Base-by-base conservation (phyloP, 495 filamentous ascomycete species). In the Baudoinia panamericana region DNA sequence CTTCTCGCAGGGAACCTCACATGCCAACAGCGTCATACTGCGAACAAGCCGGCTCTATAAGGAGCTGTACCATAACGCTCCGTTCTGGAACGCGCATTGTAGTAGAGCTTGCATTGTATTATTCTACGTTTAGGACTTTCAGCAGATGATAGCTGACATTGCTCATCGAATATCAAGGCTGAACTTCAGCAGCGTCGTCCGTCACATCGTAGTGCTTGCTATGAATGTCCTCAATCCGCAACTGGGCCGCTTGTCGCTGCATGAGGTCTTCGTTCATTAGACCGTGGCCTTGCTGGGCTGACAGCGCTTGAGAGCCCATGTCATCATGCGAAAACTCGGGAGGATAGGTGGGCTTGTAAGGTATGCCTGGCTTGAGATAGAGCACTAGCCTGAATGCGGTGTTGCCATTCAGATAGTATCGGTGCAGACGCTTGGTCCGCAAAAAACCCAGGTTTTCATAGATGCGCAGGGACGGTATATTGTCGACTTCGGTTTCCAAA, bases 321-420 rank as follows among this genome's bases (percentile, higher is more conserved):
- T 29, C 8, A 25, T 20, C 30, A 21, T 21, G 9, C 9, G 13
- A 18, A 31, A 34, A 47, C 15, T 52, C 48, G 5, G 48, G 48
- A 5, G 48, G 43, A 36, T 32, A 52, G 0, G 48, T 52, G 3
- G 32, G 43, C 39, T 43, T 47, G 33, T 47, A 47, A 3, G 48
- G 48, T 8, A 57, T 66, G 20, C 72, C 71, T 46, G 72, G 70
- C 59, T 81, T 93, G 37, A 97, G 63, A 41, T 86, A 80, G 30
- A 99, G 61, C 16, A 95, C 72, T 10, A 99, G 63, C 26, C 92
- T 67, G 59, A 86, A 96, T 1, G 92, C 92, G 30, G 84, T 90
- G 58, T 86, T 96, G 8, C 92, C 92, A 54, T 95, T 96, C 31
- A 99, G 60, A 53, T 99, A 99, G 55, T 99, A 99, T 30, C 92